A percentile compares a stretch with the other conserved stretches of the same genome.
phyloP scores from a whole-genome alignment of 768 basidiomycete genomes.

The Suillus discolor region DNA sequence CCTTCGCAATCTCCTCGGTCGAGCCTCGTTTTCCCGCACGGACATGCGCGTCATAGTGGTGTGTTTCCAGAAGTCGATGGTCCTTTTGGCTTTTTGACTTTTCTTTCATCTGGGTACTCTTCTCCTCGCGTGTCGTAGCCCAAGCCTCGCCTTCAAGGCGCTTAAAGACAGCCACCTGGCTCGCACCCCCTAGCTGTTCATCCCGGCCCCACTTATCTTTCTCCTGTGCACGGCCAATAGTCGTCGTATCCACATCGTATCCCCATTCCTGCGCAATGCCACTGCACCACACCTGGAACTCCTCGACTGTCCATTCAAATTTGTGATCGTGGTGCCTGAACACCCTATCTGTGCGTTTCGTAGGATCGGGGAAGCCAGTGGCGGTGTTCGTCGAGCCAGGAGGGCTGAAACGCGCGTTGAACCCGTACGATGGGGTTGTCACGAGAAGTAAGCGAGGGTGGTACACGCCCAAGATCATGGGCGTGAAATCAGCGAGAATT shows the following conservation, averaged over 20 bases:
- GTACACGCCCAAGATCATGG: slow-evolving; percentile 76
- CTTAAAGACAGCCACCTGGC: slow-evolving; percentile 65
- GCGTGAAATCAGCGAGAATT: slow-evolving; percentile 63
- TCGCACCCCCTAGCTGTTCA: slow-evolving; percentile 62
- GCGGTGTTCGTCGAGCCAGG: slow-evolving; percentile 45
- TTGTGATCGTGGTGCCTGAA: slow-evolving; percentile 87
- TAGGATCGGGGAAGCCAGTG: slow-evolving; percentile 71
- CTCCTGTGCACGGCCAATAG: slow-evolving; percentile 61
- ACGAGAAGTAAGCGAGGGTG: slow-evolving; percentile 72
- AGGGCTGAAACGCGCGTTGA: slow-evolving; percentile 73
- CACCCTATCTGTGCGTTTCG: slow-evolving; percentile 66
- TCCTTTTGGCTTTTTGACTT: slow-evolving; percentile 6
- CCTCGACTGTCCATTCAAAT: slow-evolving; percentile 84
- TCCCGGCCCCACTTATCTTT: slow-evolving; percentile 77
- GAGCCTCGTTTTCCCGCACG: slow-evolving; percentile 45
- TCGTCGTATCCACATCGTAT: slow-evolving; percentile 61
- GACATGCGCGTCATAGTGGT: slow-evolving; percentile 55
- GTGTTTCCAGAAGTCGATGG: slow-evolving; percentile 51
- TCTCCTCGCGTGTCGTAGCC: slow-evolving; percentile 25
- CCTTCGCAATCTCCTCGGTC: slow-evolving; percentile 48
- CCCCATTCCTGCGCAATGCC: slow-evolving; percentile 65
- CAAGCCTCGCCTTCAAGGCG: slow-evolving; percentile 41
- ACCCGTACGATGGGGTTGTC: slow-evolving; percentile 86
- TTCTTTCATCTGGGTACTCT: slow-evolving; percentile 28
- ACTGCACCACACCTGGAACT: slow-evolving; percentile 69